Evolutionary conservation across 1,284 basidiomycete genomes (phyloP).

Genomic region (Malassezia dermatis): DNA sequence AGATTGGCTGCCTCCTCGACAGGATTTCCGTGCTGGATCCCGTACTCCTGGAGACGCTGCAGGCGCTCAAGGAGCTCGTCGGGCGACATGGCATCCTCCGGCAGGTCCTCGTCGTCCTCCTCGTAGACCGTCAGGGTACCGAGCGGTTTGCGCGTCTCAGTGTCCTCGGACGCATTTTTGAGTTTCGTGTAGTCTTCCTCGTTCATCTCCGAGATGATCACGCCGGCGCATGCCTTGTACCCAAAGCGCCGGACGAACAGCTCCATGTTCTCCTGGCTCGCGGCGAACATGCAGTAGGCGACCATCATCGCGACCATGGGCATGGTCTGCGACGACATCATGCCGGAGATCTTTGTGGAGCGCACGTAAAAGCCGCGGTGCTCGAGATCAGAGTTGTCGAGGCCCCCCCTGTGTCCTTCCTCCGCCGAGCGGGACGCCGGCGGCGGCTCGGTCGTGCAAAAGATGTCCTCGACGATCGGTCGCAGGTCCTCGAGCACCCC

Average conservation of each 20-base stretch:
- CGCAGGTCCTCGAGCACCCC: background rate
- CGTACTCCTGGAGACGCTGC: background rate
- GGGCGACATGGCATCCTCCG: background rate
- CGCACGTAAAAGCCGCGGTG: background rate
- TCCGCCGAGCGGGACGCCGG: background rate
- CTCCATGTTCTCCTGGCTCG: background rate
- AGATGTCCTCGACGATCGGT: background rate
- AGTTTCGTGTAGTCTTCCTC: background rate
- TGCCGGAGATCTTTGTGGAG: background rate
- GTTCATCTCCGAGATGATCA: background rate
- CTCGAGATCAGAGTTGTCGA: background rate
- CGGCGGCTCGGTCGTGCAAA: background rate
- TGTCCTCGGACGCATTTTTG: background rate
- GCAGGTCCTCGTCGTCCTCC: background rate
- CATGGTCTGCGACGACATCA: background rate
- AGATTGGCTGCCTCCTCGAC: background rate
- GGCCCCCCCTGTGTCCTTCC: too few species aligned
- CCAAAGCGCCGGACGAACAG: conserved; percentile 7
- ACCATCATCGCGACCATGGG: background rate
- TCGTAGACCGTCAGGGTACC: background rate
- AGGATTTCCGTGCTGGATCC: background rate
- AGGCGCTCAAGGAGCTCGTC: background rate
- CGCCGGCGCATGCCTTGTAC: background rate
- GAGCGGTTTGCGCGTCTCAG: background rate
- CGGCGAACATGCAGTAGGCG: background rate